Evolutionary conservation across 2,329 filamentous ascomycete species (phyloP).

Genomic region (Cercospora sp.): DNA sequence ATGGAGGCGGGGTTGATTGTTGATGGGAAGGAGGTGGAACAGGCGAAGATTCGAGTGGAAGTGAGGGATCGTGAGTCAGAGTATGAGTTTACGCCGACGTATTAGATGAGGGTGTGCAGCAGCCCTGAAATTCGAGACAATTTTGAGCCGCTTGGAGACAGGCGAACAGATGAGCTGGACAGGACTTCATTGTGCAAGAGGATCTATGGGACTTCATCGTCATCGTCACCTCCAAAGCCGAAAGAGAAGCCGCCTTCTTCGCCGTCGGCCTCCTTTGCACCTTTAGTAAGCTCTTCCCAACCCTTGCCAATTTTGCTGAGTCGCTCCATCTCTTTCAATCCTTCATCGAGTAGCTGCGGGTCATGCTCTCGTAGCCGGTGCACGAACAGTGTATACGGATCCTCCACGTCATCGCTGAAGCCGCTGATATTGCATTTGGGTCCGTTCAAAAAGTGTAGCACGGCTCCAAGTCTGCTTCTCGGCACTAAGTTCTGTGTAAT

Average conservation of each 20-base stretch:
- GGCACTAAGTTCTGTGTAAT: slow-evolving; percentile 97
- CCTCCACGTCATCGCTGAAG: slow-evolving; percentile 68
- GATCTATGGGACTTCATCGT: slow-evolving; percentile 33
- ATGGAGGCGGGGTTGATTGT: slow-evolving; percentile 82
- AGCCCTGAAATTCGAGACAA: not conserved
- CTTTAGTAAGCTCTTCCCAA: slow-evolving; percentile 77
- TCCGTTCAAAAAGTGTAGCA: slow-evolving; percentile 76
- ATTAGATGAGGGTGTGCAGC: slow-evolving; percentile 23
- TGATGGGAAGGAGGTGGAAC: slow-evolving; percentile 76
- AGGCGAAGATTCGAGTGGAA: slow-evolving; percentile 78
- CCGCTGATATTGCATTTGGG: slow-evolving; percentile 85
- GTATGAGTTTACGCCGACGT: slow-evolving; percentile 67
- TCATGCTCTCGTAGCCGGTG: slow-evolving; percentile 63
- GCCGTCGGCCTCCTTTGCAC: slow-evolving; percentile 46
- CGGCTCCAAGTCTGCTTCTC: slow-evolving; percentile 67
- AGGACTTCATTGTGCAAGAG: not conserved
- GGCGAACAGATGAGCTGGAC: not conserved
- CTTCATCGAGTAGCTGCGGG: slow-evolving; percentile 67
- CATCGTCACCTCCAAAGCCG: slow-evolving; percentile 60
- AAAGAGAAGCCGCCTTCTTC: slow-evolving; percentile 59
- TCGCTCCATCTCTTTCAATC: slow-evolving; percentile 64
- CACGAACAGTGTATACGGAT: slow-evolving; percentile 75
- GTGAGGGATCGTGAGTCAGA: slow-evolving; percentile 76
- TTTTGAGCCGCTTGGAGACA: not conserved
- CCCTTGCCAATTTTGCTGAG: slow-evolving; percentile 69